phyloP scores from a whole-genome alignment of 2,329 filamentous ascomycete genomes.

The Samsoniella hepiali region DNA sequence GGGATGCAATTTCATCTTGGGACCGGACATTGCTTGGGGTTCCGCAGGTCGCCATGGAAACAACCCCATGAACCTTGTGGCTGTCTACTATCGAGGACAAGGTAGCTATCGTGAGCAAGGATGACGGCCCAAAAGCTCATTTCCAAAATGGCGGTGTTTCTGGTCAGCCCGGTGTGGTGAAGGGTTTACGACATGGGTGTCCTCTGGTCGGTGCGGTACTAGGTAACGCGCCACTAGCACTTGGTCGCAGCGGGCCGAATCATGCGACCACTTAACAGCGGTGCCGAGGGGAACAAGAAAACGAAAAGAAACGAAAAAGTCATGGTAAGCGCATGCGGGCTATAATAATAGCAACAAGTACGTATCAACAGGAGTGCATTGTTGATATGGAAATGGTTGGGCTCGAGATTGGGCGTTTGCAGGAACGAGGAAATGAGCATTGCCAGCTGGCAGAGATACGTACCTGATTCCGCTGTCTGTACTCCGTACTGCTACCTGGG shows the following conservation, averaged over 20 bases:
- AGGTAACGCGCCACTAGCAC: neutral
- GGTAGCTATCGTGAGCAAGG: neutral
- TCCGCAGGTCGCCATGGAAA: slow-evolving; percentile 12
- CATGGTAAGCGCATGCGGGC: neutral
- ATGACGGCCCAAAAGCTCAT: neutral
- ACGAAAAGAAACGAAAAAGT: neutral
- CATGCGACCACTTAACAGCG: slow-evolving; percentile 15
- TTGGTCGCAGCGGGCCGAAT: neutral
- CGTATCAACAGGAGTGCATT: neutral
- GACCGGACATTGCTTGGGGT: neutral
- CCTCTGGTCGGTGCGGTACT: slow-evolving; percentile 5
- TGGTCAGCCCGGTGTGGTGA: neutral
- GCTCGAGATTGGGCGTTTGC: neutral
- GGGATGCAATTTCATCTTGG: slow-evolving; percentile 9
- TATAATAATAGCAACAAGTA: neutral
- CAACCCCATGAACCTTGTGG: neutral
- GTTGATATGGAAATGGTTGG: neutral
- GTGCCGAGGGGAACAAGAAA: neutral
- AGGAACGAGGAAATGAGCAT: neutral
- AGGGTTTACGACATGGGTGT: slow-evolving; percentile 5
- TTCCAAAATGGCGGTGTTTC: slow-evolving; percentile 16
- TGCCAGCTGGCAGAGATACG: neutral
- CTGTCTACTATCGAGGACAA: neutral
- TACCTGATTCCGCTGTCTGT: neutral
- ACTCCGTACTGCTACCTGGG: neutral